phyloP scores from a whole-genome alignment of 768 basidiomycete genomes.

The Daedaleopsis sinensis region DNA sequence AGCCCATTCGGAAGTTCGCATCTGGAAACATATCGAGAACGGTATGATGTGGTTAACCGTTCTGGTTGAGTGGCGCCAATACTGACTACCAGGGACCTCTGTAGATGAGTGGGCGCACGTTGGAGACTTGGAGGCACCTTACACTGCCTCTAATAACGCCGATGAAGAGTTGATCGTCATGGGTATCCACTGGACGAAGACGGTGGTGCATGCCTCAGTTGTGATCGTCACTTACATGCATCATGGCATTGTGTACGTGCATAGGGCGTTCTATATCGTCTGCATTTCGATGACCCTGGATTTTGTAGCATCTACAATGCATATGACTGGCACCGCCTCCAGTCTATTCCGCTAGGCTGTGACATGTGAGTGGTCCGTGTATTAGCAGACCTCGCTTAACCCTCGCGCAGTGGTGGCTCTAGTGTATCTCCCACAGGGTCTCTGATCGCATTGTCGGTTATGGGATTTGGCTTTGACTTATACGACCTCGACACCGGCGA shows the following conservation, averaged over 20 bases:
- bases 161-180: neutral
- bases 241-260: slow-evolving; percentile 1
- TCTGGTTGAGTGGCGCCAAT: too few relatives aligned
- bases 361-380: neutral
- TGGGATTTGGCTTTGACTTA: slow-evolving; percentile 1
- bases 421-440: neutral
- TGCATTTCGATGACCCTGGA: too few relatives aligned
- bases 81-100: too few relatives aligned
- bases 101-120: neutral
- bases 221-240: neutral
- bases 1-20: neutral
- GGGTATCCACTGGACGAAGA: slow-evolving; percentile 3
- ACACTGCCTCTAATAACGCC: neutral
- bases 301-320: neutral
- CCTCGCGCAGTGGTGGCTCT: neutral
- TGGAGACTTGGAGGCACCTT: neutral
- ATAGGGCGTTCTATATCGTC: too few relatives aligned
- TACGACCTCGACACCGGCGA: neutral
- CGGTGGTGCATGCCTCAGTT: neutral
- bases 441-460: neutral
- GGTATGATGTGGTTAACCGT: neutral
- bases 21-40: neutral
- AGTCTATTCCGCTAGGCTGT: neutral
- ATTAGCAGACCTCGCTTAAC: too few relatives aligned
- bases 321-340: neutral